Percentiles rank a stretch among this genome's conserved stretches.
These are phyloP conservation scores for Chrysoporthe austroafricana DNA, from an alignment of 2,329 filamentous ascomycete species.

Conservation along the genomic window DNA sequence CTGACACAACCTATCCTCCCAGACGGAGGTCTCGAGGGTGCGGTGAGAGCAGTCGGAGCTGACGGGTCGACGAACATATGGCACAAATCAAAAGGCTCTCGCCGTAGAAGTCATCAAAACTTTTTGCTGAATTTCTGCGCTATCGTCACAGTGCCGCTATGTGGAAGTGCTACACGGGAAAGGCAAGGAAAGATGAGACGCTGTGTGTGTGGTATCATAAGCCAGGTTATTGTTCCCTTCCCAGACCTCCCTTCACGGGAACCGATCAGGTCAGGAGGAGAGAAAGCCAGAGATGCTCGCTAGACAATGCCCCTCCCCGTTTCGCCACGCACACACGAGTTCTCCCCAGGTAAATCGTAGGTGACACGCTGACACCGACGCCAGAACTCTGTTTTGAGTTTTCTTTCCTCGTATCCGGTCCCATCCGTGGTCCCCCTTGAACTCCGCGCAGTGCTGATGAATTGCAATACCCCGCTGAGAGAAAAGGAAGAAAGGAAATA, in stretches of 20 bases:
- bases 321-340: neutral
- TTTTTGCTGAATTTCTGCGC: neutral
- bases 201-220: neutral
- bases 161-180: neutral
- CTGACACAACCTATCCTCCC: neutral
- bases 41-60: too few species aligned
- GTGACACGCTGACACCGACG: neutral
- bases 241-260: neutral
- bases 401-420: neutral
- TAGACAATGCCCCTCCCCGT: neutral
- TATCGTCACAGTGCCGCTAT: neutral
- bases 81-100: neutral
- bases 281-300: neutral
- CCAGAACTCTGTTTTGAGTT: too few species aligned
- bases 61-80: neutral
- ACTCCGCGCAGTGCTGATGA: conserved; percentile 4
- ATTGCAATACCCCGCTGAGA: neutral
- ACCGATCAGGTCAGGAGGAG: neutral
- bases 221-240: neutral
- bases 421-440: neutral
- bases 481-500: neutral
- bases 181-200: neutral
- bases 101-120: neutral
- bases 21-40: too few species aligned
- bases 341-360: neutral